phyloP scores from a whole-genome alignment of 371 early-diverging fungal genomes.

The Apophysomyces elegans region DNA sequence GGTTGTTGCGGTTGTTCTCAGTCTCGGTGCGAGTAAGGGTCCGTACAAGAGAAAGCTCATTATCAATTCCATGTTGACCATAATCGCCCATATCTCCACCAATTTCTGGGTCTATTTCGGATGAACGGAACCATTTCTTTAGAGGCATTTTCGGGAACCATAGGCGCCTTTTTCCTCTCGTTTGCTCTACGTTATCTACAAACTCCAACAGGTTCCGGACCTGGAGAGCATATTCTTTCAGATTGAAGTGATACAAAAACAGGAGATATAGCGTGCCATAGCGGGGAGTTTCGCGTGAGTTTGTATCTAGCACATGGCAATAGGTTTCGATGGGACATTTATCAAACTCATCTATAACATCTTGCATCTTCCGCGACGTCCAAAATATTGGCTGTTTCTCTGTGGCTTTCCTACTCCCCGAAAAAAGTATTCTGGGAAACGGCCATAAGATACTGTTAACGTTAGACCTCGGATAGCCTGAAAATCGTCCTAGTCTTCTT shows the following conservation, averaged over 20 bases:
- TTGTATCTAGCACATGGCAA: background rate
- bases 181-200: conserved; percentile 15
- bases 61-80: background rate
- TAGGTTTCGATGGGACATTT: background rate
- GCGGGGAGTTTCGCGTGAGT: background rate
- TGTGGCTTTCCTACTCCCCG: background rate
- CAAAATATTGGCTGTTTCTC: background rate
- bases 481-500: conserved; percentile 16
- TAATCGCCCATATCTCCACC: conserved; percentile 11
- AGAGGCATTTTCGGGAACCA: conserved; percentile 22
- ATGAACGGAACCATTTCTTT: conserved; percentile 19
- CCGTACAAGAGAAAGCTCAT: conserved; percentile 19
- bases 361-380: conserved; percentile 3
- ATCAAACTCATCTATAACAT: conserved; percentile 11
- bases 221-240: conserved; percentile 17
- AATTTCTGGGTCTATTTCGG: conserved; percentile 20
- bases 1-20: background rate
- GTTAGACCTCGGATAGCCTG: conserved; percentile 24
- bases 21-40: conserved; percentile 9
- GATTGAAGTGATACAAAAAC: conserved; percentile 18
- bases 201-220: conserved; percentile 14
- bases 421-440: conserved; percentile 33
- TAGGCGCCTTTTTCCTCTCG: conserved; percentile 10
- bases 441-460: conserved; percentile 44
- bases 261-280: conserved; percentile 20